Evolutionary conservation across 345 rosid genomes (phyloP).

Genomic region (Chamaenerion angustifolium): DNA sequence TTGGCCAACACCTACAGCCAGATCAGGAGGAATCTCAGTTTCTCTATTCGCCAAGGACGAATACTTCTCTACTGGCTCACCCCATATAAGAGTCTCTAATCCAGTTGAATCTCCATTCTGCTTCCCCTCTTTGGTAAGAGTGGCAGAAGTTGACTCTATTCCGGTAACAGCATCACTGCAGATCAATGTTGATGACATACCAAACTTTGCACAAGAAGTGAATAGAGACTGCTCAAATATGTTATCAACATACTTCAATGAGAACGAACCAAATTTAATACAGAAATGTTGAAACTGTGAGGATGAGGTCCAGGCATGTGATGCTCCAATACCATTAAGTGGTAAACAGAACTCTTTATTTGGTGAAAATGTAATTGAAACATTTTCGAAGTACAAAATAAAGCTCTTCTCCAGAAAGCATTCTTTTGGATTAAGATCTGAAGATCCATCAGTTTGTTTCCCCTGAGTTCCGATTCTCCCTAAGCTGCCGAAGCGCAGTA

Average conservation of each 20-base stretch:
- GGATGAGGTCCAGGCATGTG: slow-evolving; percentile 20
- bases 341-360: slow-evolving; percentile 14
- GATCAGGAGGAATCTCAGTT: slow-evolving; percentile 13
- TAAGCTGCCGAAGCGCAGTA: slow-evolving; percentile 14
- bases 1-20: slow-evolving; percentile 18
- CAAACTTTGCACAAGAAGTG: slow-evolving; percentile 46
- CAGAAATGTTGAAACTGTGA: slow-evolving; percentile 33
- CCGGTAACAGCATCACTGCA: slow-evolving; percentile 14
- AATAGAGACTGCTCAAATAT: slow-evolving; percentile 32
- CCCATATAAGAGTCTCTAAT: slow-evolving; percentile 30
- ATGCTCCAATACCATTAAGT: slow-evolving; percentile 20
- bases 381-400: slow-evolving; percentile 37
- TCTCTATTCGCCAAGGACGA: slow-evolving; percentile 19
- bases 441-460: slow-evolving; percentile 15
- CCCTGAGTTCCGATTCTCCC: slow-evolving; percentile 17
- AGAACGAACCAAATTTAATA: slow-evolving; percentile 39
- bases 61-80: slow-evolving; percentile 43
- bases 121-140: slow-evolving; percentile 19
- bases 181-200: slow-evolving; percentile 27
- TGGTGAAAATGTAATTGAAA: slow-evolving; percentile 31
- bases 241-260: slow-evolving; percentile 31
- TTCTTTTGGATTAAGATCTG: slow-evolving; percentile 20
- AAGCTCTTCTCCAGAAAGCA: slow-evolving; percentile 22
- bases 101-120: slow-evolving; percentile 21
- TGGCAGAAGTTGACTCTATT: slow-evolving; percentile 15